phyloP scores from a whole-genome alignment of 2,329 filamentous ascomycete genomes.

The Curvularia lunata region DNA sequence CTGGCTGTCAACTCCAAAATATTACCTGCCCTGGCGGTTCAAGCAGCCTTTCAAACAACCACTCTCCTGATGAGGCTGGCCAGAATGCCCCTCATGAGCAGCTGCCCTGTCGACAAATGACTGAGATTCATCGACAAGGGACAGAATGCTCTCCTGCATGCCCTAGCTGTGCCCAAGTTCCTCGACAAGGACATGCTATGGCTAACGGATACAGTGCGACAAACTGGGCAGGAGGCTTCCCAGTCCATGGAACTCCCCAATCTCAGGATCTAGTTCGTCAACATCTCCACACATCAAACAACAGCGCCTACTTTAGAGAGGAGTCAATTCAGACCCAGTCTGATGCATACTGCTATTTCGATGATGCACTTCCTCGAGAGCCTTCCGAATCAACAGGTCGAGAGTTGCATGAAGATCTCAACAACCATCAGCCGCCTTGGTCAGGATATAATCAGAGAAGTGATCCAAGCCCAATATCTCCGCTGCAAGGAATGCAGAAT shows the following conservation, averaged over 20 bases:
- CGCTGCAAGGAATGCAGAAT: neutral
- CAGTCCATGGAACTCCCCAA: neutral
- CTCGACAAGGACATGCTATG: no score
- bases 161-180: neutral
- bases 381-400: no score
- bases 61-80: no score
- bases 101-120: neutral
- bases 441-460: neutral
- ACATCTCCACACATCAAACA: neutral
- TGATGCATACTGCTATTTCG: neutral
- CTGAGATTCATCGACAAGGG: neutral
- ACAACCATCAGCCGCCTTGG: neutral
- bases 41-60: neutral
- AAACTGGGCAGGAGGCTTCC: neutral
- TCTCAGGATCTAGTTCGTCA: neutral
- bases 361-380: neutral
- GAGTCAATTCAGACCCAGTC: no score
- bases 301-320: neutral
- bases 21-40: neutral
- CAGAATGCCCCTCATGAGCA: neutral
- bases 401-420: no score
- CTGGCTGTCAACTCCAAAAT: no score
- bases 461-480: neutral
- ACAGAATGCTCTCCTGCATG: neutral
- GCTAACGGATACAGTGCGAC: neutral